Base-by-base conservation (phyloP, 805 yeast genomes). In the Ogataea methanolica region DNA sequence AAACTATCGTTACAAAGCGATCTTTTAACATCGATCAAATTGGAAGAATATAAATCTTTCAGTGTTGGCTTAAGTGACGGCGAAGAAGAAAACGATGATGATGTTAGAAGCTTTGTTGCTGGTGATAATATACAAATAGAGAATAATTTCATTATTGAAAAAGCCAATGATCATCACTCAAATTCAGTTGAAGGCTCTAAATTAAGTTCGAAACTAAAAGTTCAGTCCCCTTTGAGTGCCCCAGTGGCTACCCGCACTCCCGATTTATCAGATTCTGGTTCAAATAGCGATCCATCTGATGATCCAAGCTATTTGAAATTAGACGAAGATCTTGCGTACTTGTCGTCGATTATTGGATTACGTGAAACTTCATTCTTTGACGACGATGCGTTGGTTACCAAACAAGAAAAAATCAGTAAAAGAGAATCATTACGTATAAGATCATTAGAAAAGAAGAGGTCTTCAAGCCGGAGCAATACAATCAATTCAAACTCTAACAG, bases 341-440 rank as follows among this genome's bases (percentile, higher is more conserved):
- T 71, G 31, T 69, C 72, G 6, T 68, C 67, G 33, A 54, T 71
- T 35, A 67, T 67, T 31, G 75, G 72, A 16, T 60, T 61, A 29
- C 72, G 72, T 36, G 77, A 72, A 43, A 70, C 74, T 2, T 56
- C 68, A 1, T 69, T 72, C 47, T 72, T 61, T 36, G 54, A 52
- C 9, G 51, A 52, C 22, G 43, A 49, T 46, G 44, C 61, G 29
- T 57, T 52, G 15, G 46, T 60, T n/a, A 43, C 58, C 8, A 43
- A 36, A 26, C 65, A 66, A 47, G 57, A 67, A 3, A 69, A 67
- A 19, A 53, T 59, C 31, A 58, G 56, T 21, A 66, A 62, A 43
- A 44, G 62, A 19, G 57, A 60, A 47, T 62, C 69, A 44, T 52
- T 70, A n/a, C 55, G 71, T 48, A 63, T 66, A 33, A 69, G 66